phyloP scores from a whole-genome alignment of 495 filamentous ascomycete species.

The Lasiosphaeria ovina region DNA sequence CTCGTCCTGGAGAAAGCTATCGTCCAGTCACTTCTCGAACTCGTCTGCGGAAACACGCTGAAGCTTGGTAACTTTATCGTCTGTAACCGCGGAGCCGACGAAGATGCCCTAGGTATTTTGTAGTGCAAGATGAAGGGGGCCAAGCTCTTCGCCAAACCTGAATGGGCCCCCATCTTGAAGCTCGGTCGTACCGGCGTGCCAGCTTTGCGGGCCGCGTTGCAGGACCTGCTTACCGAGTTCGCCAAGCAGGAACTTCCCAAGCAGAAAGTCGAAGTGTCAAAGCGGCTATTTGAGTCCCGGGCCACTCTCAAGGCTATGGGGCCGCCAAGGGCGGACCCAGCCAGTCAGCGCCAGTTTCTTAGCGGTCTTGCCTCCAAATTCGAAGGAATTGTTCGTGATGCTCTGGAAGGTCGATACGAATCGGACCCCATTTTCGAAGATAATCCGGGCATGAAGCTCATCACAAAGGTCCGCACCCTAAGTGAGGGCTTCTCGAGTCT shows the following conservation, averaged over 20 bases:
- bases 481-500: conserved; percentile 43
- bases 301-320: conserved; percentile 44
- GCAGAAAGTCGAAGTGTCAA: conserved; percentile 46
- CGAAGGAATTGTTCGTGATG: conserved; percentile 9
- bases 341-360: conserved; percentile 28
- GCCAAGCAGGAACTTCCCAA: conserved; percentile 53
- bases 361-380: conserved; percentile 14
- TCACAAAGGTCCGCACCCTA: conserved; percentile 44
- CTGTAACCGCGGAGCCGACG: conserved; percentile 50
- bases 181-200: conserved; percentile 50
- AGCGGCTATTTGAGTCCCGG: conserved; percentile 35
- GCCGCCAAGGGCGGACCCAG: conserved; percentile 27
- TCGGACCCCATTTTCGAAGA: conserved; percentile 39
- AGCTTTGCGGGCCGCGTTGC: conserved; percentile 46
- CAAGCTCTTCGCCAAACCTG: conserved; percentile 34
- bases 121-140: conserved; percentile 35
- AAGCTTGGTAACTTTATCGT: conserved; percentile 60
- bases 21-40: conserved; percentile 36
- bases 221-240: conserved; percentile 42
- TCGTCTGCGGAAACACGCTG: conserved; percentile 42
- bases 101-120: conserved; percentile 17
- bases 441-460: conserved; percentile 34
- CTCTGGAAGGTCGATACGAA: conserved; percentile 40
- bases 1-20: conserved; percentile 48
- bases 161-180: conserved; percentile 45